Base-by-base conservation (phyloP, 768 basidiomycete species). In the Rubroboletus satanas region DNA sequence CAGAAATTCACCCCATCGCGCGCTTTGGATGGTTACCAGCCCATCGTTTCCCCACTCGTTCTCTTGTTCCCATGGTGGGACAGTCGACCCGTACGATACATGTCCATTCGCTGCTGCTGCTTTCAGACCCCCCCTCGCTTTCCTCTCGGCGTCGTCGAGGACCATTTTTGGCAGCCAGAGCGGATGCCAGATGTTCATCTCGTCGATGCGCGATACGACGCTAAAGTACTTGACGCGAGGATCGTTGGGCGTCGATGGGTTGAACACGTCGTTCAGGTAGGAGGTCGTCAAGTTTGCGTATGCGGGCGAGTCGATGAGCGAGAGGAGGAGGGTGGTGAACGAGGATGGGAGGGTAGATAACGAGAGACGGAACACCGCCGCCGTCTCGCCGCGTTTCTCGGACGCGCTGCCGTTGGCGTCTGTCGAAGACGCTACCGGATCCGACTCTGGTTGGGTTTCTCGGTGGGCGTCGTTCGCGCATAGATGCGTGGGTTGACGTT, bases 131-230 rank as follows among this genome's bases (percentile, higher is more conserved):
- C 77, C 71, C 66, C 84, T 71, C 62, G 83, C 77, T 51, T 75
- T 78, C 57, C 82, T 80, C 63, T 94, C 93, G 21, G 83, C 80
- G 1, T 90, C 88, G 65, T 99, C 96, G 36, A 98, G 75, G 31
- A 99, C 87, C 74, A 95, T 80, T 73, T 98, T 97, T 0, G 96
- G 93, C 36, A 98, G 78, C 93, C 96, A 99, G 50, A 99, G 84
- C 0, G 97, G 97, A 69, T 98, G 97, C 86, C 88, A 92, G 32
- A 95, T 78, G 69, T 70, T 83, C 59, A 88, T 77, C 43, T 75
- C 71, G 17, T 77, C 73, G 51, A 83, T 75, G n/a, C 93, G 83
- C 1, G 90, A 91, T 0, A 93, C 90, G 37, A 98, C 84, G 60
- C 89, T 92, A 69, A 87, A 97, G 75, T 99, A 99, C 64, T 89